Evolutionary conservation across 345 rosid genomes (phyloP).

Genomic region (Eucalyptus guilfoylei): DNA sequence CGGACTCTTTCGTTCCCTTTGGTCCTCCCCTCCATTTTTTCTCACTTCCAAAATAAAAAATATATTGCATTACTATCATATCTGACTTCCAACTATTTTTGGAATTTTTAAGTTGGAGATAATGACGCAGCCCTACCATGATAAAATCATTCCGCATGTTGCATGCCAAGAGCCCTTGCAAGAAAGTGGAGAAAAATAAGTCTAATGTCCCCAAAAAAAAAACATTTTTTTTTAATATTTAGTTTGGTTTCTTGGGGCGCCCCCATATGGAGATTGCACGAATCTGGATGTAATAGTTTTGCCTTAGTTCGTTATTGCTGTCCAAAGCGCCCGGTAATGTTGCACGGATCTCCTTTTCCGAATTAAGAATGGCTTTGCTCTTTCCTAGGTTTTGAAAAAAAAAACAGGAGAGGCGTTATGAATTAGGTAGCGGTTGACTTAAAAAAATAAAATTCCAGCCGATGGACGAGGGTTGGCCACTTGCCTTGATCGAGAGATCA

Average conservation of each 20-base stretch:
- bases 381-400: background rate
- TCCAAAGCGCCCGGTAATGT: background rate
- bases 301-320: background rate
- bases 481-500: background rate
- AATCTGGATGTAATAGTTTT: background rate
- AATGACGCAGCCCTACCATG: background rate
- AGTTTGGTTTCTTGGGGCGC: background rate
- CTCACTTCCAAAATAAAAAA: background rate
- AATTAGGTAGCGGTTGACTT: background rate
- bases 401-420: background rate
- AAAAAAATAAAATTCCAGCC: background rate
- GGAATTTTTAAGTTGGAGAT: too few relatives aligned
- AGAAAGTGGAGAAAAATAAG: background rate
- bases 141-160: background rate
- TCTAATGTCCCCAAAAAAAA: background rate
- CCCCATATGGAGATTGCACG: background rate
- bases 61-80: too few relatives aligned
- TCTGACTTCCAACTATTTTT: background rate
- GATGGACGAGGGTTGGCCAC: constrained; percentile 6
- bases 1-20: background rate
- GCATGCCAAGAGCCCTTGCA: background rate
- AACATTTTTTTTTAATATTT: background rate
- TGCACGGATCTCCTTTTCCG: background rate
- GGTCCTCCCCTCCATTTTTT: background rate
- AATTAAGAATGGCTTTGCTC: background rate